phyloP scores from a whole-genome alignment of 148 eudicot genomes.

The Diospyros lotus region DNA sequence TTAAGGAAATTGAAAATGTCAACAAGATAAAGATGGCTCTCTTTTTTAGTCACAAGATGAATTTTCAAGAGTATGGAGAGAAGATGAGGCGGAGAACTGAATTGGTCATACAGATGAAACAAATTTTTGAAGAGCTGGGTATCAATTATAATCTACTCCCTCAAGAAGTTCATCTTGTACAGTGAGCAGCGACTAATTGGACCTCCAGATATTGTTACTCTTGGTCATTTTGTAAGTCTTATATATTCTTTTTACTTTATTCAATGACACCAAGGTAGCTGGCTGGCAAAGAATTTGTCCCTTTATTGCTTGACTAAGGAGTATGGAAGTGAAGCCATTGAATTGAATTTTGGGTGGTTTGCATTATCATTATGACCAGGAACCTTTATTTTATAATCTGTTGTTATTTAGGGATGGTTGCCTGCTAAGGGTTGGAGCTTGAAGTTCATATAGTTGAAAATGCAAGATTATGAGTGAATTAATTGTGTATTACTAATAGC shows the following conservation, averaged over 20 bases:
- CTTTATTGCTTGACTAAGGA: background rate
- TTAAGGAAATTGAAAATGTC: conserved; percentile 36
- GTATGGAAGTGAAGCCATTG: background rate
- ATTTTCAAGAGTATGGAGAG: conserved; percentile 34
- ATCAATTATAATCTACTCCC: conserved; percentile 68
- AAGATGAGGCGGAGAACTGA: conserved; percentile 29
- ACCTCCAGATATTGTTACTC: conserved; percentile 5
- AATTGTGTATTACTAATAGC: background rate
- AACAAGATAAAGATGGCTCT: conserved; percentile 42
- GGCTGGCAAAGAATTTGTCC: background rate
- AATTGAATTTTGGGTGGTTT: background rate
- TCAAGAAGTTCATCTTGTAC: conserved; percentile 57
- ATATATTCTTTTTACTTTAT: background rate
- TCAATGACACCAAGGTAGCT: too few species aligned
- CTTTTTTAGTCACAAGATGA: conserved; percentile 40
- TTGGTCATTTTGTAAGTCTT: background rate
- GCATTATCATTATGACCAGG: background rate
- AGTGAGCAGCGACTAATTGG: conserved; percentile 3
- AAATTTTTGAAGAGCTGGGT: conserved; percentile 55
- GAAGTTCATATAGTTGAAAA: background rate
- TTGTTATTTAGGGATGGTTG: background rate
- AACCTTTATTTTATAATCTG: background rate
- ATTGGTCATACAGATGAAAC: conserved; percentile 61
- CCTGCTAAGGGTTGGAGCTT: background rate
- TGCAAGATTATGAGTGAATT: background rate